A percentile compares a stretch with the other conserved stretches of the same genome.
phyloP scores from a whole-genome alignment of 2,329 filamentous ascomycete species.

The Myriosclerotinia duriaeana region DNA sequence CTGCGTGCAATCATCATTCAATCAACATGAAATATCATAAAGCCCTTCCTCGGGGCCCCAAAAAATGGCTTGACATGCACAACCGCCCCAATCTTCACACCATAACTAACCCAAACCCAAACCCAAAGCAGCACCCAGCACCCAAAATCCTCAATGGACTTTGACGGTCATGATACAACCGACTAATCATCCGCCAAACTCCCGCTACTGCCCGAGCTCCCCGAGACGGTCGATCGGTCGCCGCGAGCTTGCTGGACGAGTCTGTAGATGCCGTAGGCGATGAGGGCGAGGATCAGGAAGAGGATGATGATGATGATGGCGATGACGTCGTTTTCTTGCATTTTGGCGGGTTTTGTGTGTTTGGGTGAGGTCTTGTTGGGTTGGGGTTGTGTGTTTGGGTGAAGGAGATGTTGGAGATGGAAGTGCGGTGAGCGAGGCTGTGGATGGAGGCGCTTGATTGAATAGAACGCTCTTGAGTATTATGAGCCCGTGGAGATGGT shows the following conservation, averaged over 20 bases:
- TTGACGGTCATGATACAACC: too few species aligned
- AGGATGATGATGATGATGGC: slow-evolving; percentile 67
- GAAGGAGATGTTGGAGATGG: too few species aligned
- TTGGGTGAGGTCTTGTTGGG: not conserved
- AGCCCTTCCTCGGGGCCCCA: too few species aligned
- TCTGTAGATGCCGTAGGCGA: slow-evolving; percentile 64
- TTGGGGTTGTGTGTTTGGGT: not conserved
- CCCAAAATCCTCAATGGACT: too few species aligned
- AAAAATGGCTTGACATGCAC: too few species aligned
- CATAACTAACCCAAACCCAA: too few species aligned
- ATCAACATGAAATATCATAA: too few species aligned
- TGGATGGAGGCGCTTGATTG: not conserved
- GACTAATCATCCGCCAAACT: slow-evolving; percentile 38
- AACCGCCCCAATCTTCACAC: too few species aligned
- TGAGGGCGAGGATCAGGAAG: slow-evolving; percentile 60
- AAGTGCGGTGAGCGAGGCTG: slow-evolving; percentile 32
- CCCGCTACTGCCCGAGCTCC: slow-evolving; percentile 25
- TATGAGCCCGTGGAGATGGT: not conserved
- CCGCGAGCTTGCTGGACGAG: slow-evolving; percentile 52
- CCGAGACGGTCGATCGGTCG: slow-evolving; percentile 27
- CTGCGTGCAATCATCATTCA: too few species aligned
- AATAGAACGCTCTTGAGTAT: not conserved
- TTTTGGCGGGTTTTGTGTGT: slow-evolving; percentile 43
- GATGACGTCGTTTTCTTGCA: slow-evolving; percentile 67
- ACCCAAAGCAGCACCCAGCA: too few species aligned